These are phyloP conservation scores for Debaryomyces nepalensis DNA, from an alignment of 1,139 yeast genomes.

Conservation along the genomic window DNA sequence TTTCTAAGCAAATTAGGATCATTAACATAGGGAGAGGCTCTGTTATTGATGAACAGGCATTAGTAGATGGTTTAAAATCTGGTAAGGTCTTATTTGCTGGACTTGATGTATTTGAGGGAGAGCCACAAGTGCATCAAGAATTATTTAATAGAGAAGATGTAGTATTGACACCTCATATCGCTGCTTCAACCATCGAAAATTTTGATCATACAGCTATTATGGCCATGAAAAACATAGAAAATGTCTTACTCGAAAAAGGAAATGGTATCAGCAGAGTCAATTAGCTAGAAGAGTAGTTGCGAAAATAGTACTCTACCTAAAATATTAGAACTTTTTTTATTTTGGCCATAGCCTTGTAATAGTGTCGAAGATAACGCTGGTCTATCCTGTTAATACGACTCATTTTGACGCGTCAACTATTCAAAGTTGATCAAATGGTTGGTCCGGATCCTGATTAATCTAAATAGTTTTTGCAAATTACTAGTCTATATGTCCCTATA, in stretches of 20 bases:
- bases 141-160: conserved; percentile 67
- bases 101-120: conserved; percentile 76
- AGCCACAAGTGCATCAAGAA: conserved; percentile 60
- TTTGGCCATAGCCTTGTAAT: too few species aligned
- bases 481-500: too few species aligned
- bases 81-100: conserved; percentile 79
- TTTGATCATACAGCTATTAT: conserved; percentile 51
- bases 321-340: too few species aligned
- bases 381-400: too few species aligned
- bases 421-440: too few species aligned
- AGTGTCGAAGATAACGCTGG: too few species aligned
- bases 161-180: conserved; percentile 76
- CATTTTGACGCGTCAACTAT: too few species aligned
- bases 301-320: too few species aligned
- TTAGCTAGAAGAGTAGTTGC: conserved; percentile 18
- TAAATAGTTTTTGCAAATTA: too few species aligned
- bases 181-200: conserved; percentile 65
- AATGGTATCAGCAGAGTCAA: conserved; percentile 43
- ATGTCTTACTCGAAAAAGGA: conserved; percentile 38
- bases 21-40: conserved; percentile 81
- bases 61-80: conserved; percentile 65
- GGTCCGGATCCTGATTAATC: too few species aligned
- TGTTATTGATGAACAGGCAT: conserved; percentile 72
- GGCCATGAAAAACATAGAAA: conserved; percentile 52
- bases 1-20: conserved; percentile 59